Evolutionary conservation across 2,329 filamentous ascomycete species (phyloP).

Genomic region (Colletotrichum sojae): DNA sequence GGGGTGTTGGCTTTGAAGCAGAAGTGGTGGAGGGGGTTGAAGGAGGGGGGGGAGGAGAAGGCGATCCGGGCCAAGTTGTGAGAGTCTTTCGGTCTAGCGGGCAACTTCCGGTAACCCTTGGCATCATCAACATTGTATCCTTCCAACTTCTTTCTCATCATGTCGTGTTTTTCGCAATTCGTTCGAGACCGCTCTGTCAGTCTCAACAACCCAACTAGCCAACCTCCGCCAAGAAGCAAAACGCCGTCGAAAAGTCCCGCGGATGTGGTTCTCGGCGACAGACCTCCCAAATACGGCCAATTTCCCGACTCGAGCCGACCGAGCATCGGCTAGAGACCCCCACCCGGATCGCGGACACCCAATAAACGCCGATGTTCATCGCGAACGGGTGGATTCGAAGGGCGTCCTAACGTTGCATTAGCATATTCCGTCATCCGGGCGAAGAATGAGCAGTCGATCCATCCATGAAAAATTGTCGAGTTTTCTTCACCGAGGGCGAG

Average conservation of each 20-base stretch:
- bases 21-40: constrained; percentile 46
- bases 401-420: constrained; percentile 8
- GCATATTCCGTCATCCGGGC: constrained; percentile 32
- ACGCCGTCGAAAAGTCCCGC: neutral
- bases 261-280: neutral
- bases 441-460: constrained; percentile 24
- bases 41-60: constrained; percentile 44
- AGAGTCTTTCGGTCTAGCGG: neutral
- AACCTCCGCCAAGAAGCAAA: neutral
- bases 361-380: constrained; percentile 5
- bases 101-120: neutral
- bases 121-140: neutral
- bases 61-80: constrained; percentile 24
- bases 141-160: too few relatives aligned
- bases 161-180: too few relatives aligned
- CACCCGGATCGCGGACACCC: neutral
- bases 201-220: too few relatives aligned
- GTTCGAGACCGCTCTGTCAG: neutral
- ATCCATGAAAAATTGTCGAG: neutral
- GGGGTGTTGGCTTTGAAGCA: constrained; percentile 50
- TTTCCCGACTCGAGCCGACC: constrained; percentile 17
- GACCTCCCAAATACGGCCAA: constrained; percentile 4
- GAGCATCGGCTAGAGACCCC: neutral
- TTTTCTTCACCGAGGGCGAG: neutral
- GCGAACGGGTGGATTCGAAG: constrained; percentile 19